Evolutionary conservation across 352 stramenopile genomes (phyloP), one percentile per base, ranked within the genome.

Genomic region (Phytophthora tentaculata): DNA sequence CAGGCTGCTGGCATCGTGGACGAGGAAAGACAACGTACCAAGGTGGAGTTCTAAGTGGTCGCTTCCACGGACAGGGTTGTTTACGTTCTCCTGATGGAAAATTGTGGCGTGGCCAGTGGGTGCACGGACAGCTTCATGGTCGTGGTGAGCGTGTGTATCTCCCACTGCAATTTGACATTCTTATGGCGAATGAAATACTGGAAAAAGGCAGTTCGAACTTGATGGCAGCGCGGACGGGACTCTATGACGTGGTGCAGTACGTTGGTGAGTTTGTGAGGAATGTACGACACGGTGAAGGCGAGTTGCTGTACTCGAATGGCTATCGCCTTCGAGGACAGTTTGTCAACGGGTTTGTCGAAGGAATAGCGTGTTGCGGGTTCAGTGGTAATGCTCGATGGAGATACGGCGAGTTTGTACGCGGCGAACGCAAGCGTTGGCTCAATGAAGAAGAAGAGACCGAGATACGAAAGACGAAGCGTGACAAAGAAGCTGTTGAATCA

Each of bases 231-330:
- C 51, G n/a, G 17, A 67, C 67, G 37, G 76, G 79, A 12, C 62
- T 91, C 19, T 94, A 92, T 64, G 61, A 77, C 0, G 52, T 94
- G 19, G 63, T 88, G 28, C 52, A 56, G n/a, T 94, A 91, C 50
- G 67, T 82, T 43, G 86, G 86, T 0, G 68, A 67, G 41, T 87
- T 90, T 43, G 62, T 64, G 1, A 56, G 81, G 1, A 78, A 79
- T 47, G 70, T 84, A 4, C 79, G 84, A 2, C 77, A 94, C 14
- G 84, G 86, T 1, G 43, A 58, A 13, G 88, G 84, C 1, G 66
- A 74, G 12, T 16, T 86, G 26, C 61, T 88, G 23, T 90, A 79
- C 44, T 73, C 81, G 19, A 91, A 91, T n/a, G 86, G 86, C 1
- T 76, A 84, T 47, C 73, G 61, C 26, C 44, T 94, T 20, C 45